These are phyloP conservation scores for Echium plantagineum DNA, from an alignment of 257 asterid genomes.

Conservation along the genomic window DNA sequence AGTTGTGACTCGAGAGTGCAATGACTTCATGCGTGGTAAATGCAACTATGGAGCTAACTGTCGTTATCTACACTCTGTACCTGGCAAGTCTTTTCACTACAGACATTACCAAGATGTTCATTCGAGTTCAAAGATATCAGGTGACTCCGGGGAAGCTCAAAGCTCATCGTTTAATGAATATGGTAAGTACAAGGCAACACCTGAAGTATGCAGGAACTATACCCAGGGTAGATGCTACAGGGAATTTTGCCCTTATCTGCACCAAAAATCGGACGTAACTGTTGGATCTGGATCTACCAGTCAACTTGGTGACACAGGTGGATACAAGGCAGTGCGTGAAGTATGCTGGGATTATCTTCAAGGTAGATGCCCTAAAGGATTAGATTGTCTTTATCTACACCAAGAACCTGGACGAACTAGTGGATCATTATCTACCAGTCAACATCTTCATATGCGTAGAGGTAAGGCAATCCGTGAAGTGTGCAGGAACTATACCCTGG, in stretches of 20 bases:
- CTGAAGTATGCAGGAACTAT: background rate
- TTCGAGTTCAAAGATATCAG: background rate
- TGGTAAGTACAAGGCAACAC: background rate
- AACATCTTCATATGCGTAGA: background rate
- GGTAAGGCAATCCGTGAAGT: background rate
- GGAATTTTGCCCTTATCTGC: background rate
- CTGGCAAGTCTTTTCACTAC: background rate
- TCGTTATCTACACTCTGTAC: constrained; percentile 42
- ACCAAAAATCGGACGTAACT: background rate
- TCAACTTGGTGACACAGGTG: no score
- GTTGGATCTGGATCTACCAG: background rate
- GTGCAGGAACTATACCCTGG: background rate
- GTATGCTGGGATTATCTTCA: no score
- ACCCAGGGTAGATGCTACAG: background rate
- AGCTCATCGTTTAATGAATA: background rate
- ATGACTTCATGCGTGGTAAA: constrained; percentile 57
- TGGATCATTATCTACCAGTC: no score
- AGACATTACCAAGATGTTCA: background rate
- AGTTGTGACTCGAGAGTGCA: constrained; percentile 40
- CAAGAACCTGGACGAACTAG: no score
- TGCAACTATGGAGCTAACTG: constrained; percentile 79
- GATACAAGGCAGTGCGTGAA: no score
- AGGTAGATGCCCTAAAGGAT: no score
- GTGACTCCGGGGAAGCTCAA: background rate
- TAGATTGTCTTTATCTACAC: no score